Base-by-base conservation (phyloP, 1,139 yeast species). In the Yamadazyma mexicana region DNA sequence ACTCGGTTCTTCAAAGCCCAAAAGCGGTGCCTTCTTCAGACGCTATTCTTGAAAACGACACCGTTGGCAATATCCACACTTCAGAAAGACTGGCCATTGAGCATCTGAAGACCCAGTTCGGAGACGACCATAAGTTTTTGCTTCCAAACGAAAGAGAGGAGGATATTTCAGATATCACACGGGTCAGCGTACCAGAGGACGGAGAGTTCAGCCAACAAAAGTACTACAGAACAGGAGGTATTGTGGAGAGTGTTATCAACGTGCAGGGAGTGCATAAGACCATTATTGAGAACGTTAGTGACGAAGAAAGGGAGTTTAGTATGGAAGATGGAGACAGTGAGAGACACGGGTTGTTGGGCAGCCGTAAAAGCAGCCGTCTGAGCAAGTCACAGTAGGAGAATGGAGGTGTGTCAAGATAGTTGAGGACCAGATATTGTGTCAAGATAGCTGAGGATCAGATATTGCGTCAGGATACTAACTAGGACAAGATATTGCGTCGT, bases 181-280 rank as follows among this genome's bases (percentile, higher is more conserved):
- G 36, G 14, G 39, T 49, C 15, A 22, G 42, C n/a, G 37, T 49
- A 29, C 57, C 55, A 11, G 44, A 33, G 16, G 39, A 50, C 17
- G 55, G 52, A 9, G 73, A 67, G 44, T 55, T 52, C 42, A 64
- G 57, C 40, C 74, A 69, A 45, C 50, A 67, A 7, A 53, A 75
- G 35, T 60, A 68, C 5, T 72, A 71, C 48, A 56, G 76, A 34
- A 75, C 85, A 4, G 86, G 88, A 32, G 92, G 95, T 3, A 83
- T 88, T 42, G 78, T 87, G 44, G 96, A 89, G 61, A 81, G 87
- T 32, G 83, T 88, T n/a, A 80, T 88, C 27, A 86, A 84, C 40
- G 87, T 86, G 17, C 82, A 83, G 52, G 97, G 96, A 39, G 87
- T 87, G 14, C 83, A 81, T 52, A 89, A 89, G 66, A 87, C 95